Conservation (phyloP, 2,329 filamentous ascomycete genomes). For the Fusarium setosum region DNA sequence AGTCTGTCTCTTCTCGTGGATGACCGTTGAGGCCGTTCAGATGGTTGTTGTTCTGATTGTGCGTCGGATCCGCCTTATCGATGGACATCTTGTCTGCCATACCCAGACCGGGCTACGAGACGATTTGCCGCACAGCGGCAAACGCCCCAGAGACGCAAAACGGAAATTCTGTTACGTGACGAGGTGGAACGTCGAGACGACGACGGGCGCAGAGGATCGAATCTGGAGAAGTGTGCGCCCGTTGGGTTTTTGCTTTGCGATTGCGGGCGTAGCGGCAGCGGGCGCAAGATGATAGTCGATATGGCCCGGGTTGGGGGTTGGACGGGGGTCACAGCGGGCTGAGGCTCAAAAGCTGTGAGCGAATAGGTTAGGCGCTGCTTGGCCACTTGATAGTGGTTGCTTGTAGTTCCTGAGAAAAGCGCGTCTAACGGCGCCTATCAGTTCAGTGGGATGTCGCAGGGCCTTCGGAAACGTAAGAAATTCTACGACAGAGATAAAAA, state of each 20-base stretch:
- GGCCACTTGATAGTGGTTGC: constrained; percentile 27
- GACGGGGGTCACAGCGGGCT: constrained; percentile 40
- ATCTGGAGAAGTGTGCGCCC: constrained; percentile 47
- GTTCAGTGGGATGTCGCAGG: constrained; percentile 39
- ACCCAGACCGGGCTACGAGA: constrained; percentile 47
- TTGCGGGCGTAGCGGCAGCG: constrained; percentile 51
- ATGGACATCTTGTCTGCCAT: constrained; percentile 78
- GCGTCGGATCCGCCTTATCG: constrained; percentile 60
- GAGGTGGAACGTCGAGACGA: constrained; percentile 44
- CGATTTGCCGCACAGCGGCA: constrained; percentile 52
- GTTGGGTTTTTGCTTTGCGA: constrained; percentile 52
- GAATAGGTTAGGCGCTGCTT: constrained; percentile 27
- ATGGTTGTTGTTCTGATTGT: constrained; percentile 48
- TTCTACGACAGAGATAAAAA: constrained; percentile 47
- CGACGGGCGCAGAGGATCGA: constrained; percentile 44
- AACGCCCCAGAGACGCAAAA: constrained; percentile 51
- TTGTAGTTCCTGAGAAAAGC: constrained; percentile 30
- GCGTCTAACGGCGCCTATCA: constrained; percentile 46
- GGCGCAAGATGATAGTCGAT: constrained; percentile 46
- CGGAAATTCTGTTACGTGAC: constrained; percentile 49
- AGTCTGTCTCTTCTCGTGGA: constrained; percentile 67
- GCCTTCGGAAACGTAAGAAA: constrained; percentile 46
- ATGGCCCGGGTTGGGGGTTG: constrained; percentile 44
- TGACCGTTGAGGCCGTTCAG: constrained; percentile 50
- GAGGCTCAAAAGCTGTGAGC: constrained; percentile 11